Percentiles rank a stretch among this genome's conserved stretches.
Evolutionary conservation across 345 rosid genomes (phyloP).

Genomic region (Mallotus nudiflorus): DNA sequence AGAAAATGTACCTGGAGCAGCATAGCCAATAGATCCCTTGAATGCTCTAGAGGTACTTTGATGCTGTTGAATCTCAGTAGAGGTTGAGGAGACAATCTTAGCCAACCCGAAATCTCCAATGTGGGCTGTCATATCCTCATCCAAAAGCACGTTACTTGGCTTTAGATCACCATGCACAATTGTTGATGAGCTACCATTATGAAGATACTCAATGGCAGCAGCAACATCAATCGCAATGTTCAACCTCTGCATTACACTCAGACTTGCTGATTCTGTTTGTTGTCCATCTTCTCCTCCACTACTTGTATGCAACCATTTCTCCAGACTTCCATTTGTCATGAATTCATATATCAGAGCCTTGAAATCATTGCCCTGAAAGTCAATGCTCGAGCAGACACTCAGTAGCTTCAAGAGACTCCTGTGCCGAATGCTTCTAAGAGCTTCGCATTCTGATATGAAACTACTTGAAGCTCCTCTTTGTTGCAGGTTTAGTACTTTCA

Average conservation of each 20-base stretch:
- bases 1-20: constrained; percentile 25
- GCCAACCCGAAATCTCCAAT: constrained; percentile 24
- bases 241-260: background rate
- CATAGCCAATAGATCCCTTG: constrained; percentile 28
- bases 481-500: constrained; percentile 44
- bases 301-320: constrained; percentile 38
- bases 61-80: background rate
- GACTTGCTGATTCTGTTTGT: background rate
- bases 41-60: constrained; percentile 4
- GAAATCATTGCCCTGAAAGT: constrained; percentile 46
- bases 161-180: constrained; percentile 25
- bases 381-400: constrained; percentile 40
- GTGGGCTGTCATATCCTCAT: constrained; percentile 16
- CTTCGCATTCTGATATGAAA: constrained; percentile 49
- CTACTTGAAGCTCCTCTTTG: constrained; percentile 42
- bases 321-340: constrained; percentile 52
- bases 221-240: constrained; percentile 22
- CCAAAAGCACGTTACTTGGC: constrained; percentile 31
- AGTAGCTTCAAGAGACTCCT: constrained; percentile 44
- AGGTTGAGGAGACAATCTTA: background rate
- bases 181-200: background rate
- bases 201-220: constrained; percentile 20
- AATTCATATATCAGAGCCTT: constrained; percentile 49
- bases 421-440: constrained; percentile 34
- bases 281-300: background rate